Evolutionary conservation across 768 basidiomycete species (phyloP).

Genomic region (Mycena filopes): DNA sequence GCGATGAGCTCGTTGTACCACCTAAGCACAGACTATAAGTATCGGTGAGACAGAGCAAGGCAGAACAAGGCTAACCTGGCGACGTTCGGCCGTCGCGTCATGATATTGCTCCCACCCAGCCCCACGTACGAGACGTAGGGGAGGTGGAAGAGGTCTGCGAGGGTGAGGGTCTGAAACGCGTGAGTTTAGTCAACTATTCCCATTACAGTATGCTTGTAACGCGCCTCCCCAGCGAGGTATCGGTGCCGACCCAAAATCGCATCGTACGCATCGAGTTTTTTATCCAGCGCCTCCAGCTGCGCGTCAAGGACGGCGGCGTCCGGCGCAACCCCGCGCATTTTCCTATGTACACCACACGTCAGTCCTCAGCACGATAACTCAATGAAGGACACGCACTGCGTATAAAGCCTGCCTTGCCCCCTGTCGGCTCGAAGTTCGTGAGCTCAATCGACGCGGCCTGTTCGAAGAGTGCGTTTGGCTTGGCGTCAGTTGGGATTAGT

Average conservation of each 20-base stretch:
- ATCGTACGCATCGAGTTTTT: conserved; percentile 54
- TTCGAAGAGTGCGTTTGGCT: conserved; percentile 42
- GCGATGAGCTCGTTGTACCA: conserved; percentile 8
- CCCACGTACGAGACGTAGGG: not conserved
- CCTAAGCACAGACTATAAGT: not conserved
- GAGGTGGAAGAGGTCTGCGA: conserved; percentile 8
- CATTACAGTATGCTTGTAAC: too few relatives aligned
- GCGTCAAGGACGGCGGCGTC: conserved; percentile 35
- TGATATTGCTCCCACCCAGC: not conserved
- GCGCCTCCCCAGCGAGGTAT: conserved; percentile 55
- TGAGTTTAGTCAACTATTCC: too few relatives aligned
- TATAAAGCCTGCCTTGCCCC: not conserved
- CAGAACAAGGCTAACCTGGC: not conserved
- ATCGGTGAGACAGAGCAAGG: too few relatives aligned
- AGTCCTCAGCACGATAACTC: too few relatives aligned
- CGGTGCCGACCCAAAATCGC: conserved; percentile 50
- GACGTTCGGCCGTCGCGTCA: too few relatives aligned
- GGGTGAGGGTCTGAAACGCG: conserved; percentile 2
- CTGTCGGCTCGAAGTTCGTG: conserved; percentile 8
- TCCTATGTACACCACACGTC: not conserved
- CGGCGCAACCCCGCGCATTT: not conserved
- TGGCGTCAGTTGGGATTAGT: conserved; percentile 48
- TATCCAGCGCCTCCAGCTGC: conserved; percentile 38
- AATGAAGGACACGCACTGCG: not conserved
- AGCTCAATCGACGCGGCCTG: conserved; percentile 25